These are phyloP conservation scores for Hypoxylon sp. DNA, from an alignment of 2,329 filamentous ascomycete genomes.

Conservation along the genomic window DNA sequence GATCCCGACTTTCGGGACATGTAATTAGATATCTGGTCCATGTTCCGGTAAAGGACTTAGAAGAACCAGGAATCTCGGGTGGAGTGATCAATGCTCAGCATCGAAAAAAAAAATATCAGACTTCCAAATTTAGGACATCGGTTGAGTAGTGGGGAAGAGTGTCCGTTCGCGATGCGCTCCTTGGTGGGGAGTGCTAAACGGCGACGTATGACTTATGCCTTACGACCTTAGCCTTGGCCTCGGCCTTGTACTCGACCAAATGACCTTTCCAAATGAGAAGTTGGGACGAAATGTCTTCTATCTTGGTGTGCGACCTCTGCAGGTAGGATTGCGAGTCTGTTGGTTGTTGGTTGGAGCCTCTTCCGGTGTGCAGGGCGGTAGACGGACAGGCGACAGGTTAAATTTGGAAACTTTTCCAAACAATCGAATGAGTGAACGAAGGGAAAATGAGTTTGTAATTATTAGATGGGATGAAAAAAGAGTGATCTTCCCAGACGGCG, in stretches of 20 bases:
- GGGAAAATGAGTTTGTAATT: slow-evolving; percentile 19
- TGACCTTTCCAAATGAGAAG: slow-evolving; percentile 7
- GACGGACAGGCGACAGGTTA: neutral
- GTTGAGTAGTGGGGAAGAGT: slow-evolving; percentile 1
- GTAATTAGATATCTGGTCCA: slow-evolving; percentile 45
- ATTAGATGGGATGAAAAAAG: slow-evolving; percentile 33
- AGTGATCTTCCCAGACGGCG: slow-evolving; percentile 35
- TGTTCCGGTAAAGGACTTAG: slow-evolving; percentile 25
- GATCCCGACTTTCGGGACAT: slow-evolving; percentile 45
- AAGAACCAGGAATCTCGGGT: slow-evolving; percentile 26
- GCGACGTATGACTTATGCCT: neutral
- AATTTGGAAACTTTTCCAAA: slow-evolving; percentile 15
- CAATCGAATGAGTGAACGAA: slow-evolving; percentile 30
- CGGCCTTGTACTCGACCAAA: neutral
- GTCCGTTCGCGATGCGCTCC: neutral
- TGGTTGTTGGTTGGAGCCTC: neutral
- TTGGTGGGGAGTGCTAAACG: neutral
- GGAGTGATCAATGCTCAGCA: slow-evolving; percentile 37
- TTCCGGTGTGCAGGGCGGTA: slow-evolving; percentile 1
- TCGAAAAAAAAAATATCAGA: slow-evolving; percentile 29
- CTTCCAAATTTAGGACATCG: slow-evolving; percentile 27
- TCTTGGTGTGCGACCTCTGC: slow-evolving; percentile 15
- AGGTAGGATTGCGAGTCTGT: neutral
- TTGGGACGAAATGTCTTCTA: slow-evolving; percentile 12
- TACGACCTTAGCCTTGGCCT: neutral